Evolutionary conservation across 2,329 filamentous ascomycete species (phyloP).

Genomic region (Fusarium begoniae): DNA sequence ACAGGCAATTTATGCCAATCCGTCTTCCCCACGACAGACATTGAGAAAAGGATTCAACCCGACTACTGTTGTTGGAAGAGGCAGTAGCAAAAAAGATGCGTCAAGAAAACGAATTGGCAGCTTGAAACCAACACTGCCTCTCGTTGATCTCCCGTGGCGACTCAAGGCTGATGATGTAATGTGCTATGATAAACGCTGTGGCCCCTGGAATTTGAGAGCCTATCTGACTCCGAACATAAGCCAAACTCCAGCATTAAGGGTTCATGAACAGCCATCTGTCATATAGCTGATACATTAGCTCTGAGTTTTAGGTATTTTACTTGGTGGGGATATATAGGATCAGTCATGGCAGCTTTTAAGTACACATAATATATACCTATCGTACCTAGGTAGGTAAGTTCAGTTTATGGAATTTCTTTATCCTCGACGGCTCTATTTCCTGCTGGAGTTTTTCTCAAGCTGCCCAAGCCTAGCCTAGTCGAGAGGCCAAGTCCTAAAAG

Average conservation of each 20-base stretch:
- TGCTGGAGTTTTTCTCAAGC: constrained; percentile 16
- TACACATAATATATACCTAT: background rate
- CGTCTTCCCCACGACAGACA: constrained; percentile 60
- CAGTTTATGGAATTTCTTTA: background rate
- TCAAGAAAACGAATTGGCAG: background rate
- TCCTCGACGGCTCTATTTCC: background rate
- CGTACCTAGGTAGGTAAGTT: background rate
- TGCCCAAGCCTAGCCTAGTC: background rate
- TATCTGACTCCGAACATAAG: background rate
- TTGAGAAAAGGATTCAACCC: constrained; percentile 11
- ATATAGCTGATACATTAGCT: background rate
- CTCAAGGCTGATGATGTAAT: constrained; percentile 19
- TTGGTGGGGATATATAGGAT: background rate
- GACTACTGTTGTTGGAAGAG: background rate
- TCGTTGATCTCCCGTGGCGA: background rate
- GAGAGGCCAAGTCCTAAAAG: background rate
- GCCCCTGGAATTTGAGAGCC: background rate
- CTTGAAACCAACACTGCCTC: background rate
- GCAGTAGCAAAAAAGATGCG: background rate
- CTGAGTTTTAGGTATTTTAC: background rate
- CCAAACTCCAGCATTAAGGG: background rate
- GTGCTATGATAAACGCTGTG: background rate
- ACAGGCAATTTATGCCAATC: constrained; percentile 91
- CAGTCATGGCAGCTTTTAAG: too few relatives aligned
- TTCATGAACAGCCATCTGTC: background rate